These are phyloP conservation scores for Taphrina pruni DNA, from an alignment of 1,139 yeast genomes.

Conservation along the genomic window DNA sequence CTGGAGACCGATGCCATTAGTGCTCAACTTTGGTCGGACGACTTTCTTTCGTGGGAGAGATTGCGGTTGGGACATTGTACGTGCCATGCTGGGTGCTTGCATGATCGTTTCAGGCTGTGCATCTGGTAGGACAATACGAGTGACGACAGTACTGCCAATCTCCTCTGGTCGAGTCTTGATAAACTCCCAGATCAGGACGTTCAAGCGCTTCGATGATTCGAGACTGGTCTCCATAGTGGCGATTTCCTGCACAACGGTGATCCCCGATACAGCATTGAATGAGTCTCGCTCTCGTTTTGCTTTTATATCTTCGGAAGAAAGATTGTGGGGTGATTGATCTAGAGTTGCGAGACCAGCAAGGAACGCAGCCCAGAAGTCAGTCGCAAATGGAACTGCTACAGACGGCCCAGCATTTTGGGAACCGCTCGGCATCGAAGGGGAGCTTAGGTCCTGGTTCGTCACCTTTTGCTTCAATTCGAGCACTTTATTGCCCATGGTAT, in stretches of 20 bases:
- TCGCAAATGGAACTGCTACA: constrained; percentile 41
- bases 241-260: constrained; percentile 35
- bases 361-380: constrained; percentile 43
- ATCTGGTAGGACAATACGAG: constrained; percentile 20
- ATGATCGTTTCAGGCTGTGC: background rate
- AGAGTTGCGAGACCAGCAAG: constrained; percentile 40
- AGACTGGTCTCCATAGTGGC: constrained; percentile 25
- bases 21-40: constrained; percentile 15
- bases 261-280: constrained; percentile 26
- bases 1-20: constrained; percentile 24
- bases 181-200: constrained; percentile 34
- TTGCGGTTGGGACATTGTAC: constrained; percentile 29
- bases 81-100: constrained; percentile 26
- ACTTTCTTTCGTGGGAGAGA: constrained; percentile 24
- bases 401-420: constrained; percentile 13
- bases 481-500: constrained; percentile 39
- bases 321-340: constrained; percentile 6
- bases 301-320: constrained; percentile 9
- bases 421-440: background rate
- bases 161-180: constrained; percentile 16
- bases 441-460: constrained; percentile 17
- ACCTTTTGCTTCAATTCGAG: constrained; percentile 39
- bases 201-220: constrained; percentile 5
- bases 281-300: constrained; percentile 30
- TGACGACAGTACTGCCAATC: constrained; percentile 14